Evolutionary conservation across 768 basidiomycete species (phyloP).

Genomic region (Tricholoma saponaceum): DNA sequence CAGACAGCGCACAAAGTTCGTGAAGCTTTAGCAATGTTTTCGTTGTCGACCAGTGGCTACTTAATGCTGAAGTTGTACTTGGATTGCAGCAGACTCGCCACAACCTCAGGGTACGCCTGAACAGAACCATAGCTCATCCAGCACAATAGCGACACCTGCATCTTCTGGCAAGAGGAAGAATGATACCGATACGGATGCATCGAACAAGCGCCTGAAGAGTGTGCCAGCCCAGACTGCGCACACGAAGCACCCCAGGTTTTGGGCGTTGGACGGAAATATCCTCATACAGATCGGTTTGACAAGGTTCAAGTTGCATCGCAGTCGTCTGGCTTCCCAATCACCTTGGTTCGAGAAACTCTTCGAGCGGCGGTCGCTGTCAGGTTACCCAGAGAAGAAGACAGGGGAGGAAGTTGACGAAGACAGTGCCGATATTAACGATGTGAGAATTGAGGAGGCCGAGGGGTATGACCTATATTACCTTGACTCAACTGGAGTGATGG

Average conservation of each 20-base stretch:
- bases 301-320: constrained; percentile 20
- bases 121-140: not conserved
- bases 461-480: not conserved
- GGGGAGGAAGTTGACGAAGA: constrained; percentile 4
- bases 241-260: constrained; percentile 17
- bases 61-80: no score
- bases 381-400: not conserved
- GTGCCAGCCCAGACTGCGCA: constrained; percentile 7
- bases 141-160: not conserved
- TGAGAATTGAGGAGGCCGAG: not conserved
- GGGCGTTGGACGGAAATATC: constrained; percentile 21
- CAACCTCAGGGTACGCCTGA: not conserved
- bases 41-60: no score
- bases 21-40: no score
- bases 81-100: not conserved
- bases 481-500: not conserved
- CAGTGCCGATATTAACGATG: constrained; percentile 3
- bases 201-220: not conserved
- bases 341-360: constrained; percentile 21
- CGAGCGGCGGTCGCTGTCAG: constrained; percentile 4
- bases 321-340: constrained; percentile 19
- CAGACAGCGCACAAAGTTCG: no score
- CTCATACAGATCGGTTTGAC: constrained; percentile 17
- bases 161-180: not conserved
- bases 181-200: not conserved